A percentile compares a stretch with the other conserved stretches of the same genome.
These are phyloP conservation scores for Saturnispora bothae DNA, from an alignment of 805 yeast species.

Conservation along the genomic window DNA sequence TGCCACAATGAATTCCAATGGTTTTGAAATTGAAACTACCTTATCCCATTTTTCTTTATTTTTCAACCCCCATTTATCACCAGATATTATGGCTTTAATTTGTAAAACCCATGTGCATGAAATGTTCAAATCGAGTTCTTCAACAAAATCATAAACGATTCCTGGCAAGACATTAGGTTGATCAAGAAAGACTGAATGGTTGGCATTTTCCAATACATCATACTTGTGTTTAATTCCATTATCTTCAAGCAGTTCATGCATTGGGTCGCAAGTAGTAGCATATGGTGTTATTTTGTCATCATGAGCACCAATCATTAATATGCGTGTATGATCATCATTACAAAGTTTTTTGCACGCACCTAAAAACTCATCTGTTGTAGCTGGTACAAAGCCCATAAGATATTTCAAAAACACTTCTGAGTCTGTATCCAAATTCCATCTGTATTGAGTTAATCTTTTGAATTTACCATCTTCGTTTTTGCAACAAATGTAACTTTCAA, in stretches of 20 bases:
- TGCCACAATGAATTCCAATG: constrained; percentile 43
- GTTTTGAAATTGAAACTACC: constrained; percentile 39
- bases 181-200: constrained; percentile 55
- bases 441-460: constrained; percentile 45
- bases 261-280: constrained; percentile 21
- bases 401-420: constrained; percentile 45
- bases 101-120: constrained; percentile 64
- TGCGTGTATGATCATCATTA: constrained; percentile 24
- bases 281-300: constrained; percentile 46
- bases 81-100: constrained; percentile 49
- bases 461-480: constrained; percentile 19
- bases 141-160: constrained; percentile 46
- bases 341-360: constrained; percentile 29
- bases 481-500: constrained; percentile 39
- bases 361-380: constrained; percentile 34
- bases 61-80: constrained; percentile 72
- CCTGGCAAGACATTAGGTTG: constrained; percentile 59
- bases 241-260: constrained; percentile 2
- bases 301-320: constrained; percentile 48
- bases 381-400: constrained; percentile 37
- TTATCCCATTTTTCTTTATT: constrained; percentile 64
- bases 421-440: constrained; percentile 61
- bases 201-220: constrained; percentile 38
- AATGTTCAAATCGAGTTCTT: constrained; percentile 36
- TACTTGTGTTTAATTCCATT: constrained; percentile 24